Evolutionary conservation across 2,329 filamentous ascomycete species (phyloP), one percentile per base, ranked within the genome.

Genomic region (Orbilia javanica): DNA sequence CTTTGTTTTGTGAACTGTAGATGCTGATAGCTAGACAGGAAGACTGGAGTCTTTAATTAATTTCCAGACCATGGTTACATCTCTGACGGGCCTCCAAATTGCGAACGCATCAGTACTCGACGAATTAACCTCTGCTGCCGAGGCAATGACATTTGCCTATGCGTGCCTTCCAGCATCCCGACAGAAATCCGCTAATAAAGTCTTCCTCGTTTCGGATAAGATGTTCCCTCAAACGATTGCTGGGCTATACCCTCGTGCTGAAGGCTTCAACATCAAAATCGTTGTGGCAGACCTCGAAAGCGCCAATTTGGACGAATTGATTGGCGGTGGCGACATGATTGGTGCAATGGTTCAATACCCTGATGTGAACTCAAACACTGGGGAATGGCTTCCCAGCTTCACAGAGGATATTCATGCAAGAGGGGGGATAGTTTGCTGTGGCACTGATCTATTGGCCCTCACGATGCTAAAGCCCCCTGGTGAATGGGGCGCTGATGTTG

Each of bases 331-430:
- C 5, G 92, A 95, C 82, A 85, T 98, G 34, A 89, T 97, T 60
- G 95, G 95, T 83, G 93, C 96, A 50, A 88, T 97, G 81, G 93
- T 93, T n/a, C 95, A 97, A 85, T 98, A 98, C 83, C 95, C 95
- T 1, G 93, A 77, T 36, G 27, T 71, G 1, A 44, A 70, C 42
- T 42, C 57, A 13, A 70, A 71, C 25, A 66, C 66, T 18, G 73
- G 73, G 10, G 39, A 60, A 15, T 77, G 73, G 73, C 60, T 77
- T n/a, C 73, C 66, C 0, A 63, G 46, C n/a, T 77, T 77, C n/a
- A 71, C 73, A 1, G 62, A 77, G n/a, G 42, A 57, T 20, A 71
- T 77, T 18, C 73, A 77, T 52, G 8, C 29, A 15, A 71, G 48
- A 46, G 66, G 66, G 11, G 73, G 73, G 3, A 66, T 77, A 25